These are phyloP conservation scores for Ensete ventricosum DNA, from an alignment of 176 grass and related monocot species.

Conservation along the genomic window DNA sequence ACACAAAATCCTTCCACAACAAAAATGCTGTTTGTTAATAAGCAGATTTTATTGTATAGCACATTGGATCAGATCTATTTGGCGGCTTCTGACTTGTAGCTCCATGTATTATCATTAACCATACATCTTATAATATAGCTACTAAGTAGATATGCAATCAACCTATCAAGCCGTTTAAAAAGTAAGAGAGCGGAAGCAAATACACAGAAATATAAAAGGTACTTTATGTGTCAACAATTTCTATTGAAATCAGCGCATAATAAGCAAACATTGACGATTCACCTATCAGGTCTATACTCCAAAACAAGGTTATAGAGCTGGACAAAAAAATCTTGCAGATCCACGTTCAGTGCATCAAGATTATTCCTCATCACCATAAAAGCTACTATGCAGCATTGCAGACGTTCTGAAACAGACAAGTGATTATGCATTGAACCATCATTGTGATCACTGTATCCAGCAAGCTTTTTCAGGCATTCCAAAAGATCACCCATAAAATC, in stretches of 20 bases:
- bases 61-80: background rate
- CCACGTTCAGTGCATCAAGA: constrained; percentile 82
- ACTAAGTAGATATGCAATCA: background rate
- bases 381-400: constrained; percentile 87
- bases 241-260: constrained; percentile 3
- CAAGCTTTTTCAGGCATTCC: constrained; percentile 72
- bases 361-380: constrained; percentile 90
- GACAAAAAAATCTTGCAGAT: constrained; percentile 84
- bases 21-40: too few species aligned
- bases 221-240: too few species aligned
- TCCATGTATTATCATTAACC: background rate
- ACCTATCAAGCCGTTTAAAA: background rate
- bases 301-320: constrained; percentile 85
- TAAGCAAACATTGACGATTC: background rate
- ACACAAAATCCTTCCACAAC: too few species aligned
- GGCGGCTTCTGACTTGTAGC: background rate
- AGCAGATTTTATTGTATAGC: too few species aligned
- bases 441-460: constrained; percentile 42
- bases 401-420: constrained; percentile 66
- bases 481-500: constrained; percentile 94
- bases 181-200: background rate
- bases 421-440: constrained; percentile 24
- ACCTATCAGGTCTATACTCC: constrained; percentile 89
- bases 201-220: background rate
- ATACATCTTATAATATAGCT: too few species aligned